Conservation (phyloP, 495 filamentous ascomycete genomes). For the Talaromyces trachyspermus region DNA sequence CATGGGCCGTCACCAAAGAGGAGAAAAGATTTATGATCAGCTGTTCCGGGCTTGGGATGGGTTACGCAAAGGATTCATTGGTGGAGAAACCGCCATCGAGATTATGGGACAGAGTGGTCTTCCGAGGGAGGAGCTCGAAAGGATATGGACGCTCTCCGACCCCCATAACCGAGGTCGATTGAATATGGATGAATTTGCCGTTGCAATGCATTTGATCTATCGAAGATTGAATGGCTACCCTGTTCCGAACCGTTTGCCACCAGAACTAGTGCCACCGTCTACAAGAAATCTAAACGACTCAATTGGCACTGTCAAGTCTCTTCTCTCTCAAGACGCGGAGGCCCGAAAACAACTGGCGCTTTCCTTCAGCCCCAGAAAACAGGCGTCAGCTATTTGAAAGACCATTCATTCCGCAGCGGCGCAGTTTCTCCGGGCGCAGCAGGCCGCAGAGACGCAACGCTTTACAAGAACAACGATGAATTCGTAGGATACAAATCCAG, state of each 20-base stretch:
- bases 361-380: slow-evolving; percentile 89
- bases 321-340: slow-evolving; percentile 87
- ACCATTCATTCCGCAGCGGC: slow-evolving; percentile 75
- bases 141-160: slow-evolving; percentile 92
- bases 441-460: slow-evolving; percentile 86
- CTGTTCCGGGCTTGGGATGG: slow-evolving; percentile 98
- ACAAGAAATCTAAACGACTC: slow-evolving; percentile 91
- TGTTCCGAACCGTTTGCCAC: slow-evolving; percentile 80
- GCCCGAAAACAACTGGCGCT: slow-evolving; percentile 75
- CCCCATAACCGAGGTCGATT: slow-evolving; percentile 86
- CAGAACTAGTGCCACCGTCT: slow-evolving; percentile 92
- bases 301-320: slow-evolving; percentile 83
- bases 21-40: slow-evolving; percentile 97
- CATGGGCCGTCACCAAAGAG: slow-evolving; percentile 98
- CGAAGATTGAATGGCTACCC: slow-evolving; percentile 94
- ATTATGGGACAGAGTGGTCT: slow-evolving; percentile 96
- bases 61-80: slow-evolving; percentile 85
- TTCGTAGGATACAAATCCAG: slow-evolving; percentile 85
- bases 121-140: slow-evolving; percentile 80
- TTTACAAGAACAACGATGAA: slow-evolving; percentile 90
- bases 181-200: slow-evolving; percentile 96
- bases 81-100: slow-evolving; percentile 90
- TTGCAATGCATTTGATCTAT: slow-evolving; percentile 99
- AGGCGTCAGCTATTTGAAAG: slow-evolving; percentile 96
- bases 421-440: slow-evolving; percentile 27